phyloP scores from a whole-genome alignment of 2,329 filamentous ascomycete species.

The Seiridium cupressi region DNA sequence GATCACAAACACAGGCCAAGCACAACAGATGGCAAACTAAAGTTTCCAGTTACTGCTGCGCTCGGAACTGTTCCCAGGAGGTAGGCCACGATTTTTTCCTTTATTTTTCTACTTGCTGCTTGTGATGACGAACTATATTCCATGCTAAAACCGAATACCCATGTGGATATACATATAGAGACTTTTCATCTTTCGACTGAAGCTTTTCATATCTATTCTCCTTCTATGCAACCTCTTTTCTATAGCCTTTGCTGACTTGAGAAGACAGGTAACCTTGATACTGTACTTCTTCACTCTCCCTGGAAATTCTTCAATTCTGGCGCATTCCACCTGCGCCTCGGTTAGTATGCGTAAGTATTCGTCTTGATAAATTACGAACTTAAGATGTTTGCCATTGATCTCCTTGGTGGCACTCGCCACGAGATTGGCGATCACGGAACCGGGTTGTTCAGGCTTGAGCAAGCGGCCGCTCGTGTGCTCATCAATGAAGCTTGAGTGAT shows the following conservation, averaged over 20 bases:
- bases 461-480: constrained; percentile 70
- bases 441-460: constrained; percentile 80
- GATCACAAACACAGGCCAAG: not conserved
- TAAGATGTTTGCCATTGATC: constrained; percentile 75
- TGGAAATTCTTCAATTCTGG: constrained; percentile 54
- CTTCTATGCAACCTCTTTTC: constrained; percentile 16
- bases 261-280: constrained; percentile 5
- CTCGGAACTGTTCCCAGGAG: not conserved
- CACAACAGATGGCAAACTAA: too few relatives aligned
- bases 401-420: constrained; percentile 62
- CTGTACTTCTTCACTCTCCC: constrained; percentile 15
- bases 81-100: constrained; percentile 7
- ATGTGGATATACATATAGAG: constrained; percentile 65
- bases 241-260: constrained; percentile 13
- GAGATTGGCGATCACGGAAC: constrained; percentile 80
- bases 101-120: constrained; percentile 23
- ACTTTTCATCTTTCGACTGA: constrained; percentile 88
- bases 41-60: too few relatives aligned
- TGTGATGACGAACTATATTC: constrained; percentile 71
- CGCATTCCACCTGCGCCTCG: constrained; percentile 46
- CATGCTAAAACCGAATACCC: constrained; percentile 73
- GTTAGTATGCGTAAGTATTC: constrained; percentile 21
- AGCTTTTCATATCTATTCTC: constrained; percentile 33
- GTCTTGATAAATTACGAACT: constrained; percentile 41
- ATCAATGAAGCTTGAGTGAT: constrained; percentile 67